Conservation (phyloP, 805 yeast genomes). For the Lipomyces starkeyi region DNA sequence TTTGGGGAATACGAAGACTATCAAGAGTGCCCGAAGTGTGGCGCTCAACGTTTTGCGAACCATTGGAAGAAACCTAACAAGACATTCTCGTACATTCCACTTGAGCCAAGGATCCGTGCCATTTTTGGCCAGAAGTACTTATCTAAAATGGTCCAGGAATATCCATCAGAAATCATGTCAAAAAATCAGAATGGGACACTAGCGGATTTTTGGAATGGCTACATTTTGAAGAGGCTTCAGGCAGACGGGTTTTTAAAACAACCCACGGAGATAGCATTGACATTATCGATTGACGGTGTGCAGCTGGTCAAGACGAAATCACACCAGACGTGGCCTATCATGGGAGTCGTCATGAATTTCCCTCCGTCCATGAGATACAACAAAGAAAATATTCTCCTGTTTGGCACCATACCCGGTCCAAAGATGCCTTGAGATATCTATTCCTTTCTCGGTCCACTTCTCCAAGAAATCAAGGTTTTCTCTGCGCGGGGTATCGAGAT, state of each 20-base stretch:
- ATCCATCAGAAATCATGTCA: slow-evolving; percentile 4
- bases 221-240: not conserved
- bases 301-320: not conserved
- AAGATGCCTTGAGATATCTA: slow-evolving; percentile 2
- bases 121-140: slow-evolving; percentile 3
- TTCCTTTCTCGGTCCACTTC: slow-evolving; percentile 1
- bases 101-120: slow-evolving; percentile 7
- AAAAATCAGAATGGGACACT: slow-evolving; percentile 2
- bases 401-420: slow-evolving; percentile 5
- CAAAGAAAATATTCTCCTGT: not conserved
- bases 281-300: slow-evolving; percentile 2
- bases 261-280: slow-evolving; percentile 3
- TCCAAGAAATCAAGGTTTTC: no score
- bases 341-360: not conserved
- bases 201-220: no score
- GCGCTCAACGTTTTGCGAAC: slow-evolving; percentile 5
- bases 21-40: slow-evolving; percentile 4
- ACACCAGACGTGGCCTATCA: slow-evolving; percentile 9
- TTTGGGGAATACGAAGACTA: slow-evolving; percentile 2
- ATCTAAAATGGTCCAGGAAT: slow-evolving; percentile 5
- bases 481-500: no score
- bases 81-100: slow-evolving; percentile 8
- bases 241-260: not conserved
- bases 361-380: not conserved
- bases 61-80: not conserved